Percentiles rank a stretch among this genome's conserved stretches.
These are phyloP conservation scores for Melocanna baccifera DNA, from an alignment of 176 grass and related monocot genomes.

Conservation along the genomic window DNA sequence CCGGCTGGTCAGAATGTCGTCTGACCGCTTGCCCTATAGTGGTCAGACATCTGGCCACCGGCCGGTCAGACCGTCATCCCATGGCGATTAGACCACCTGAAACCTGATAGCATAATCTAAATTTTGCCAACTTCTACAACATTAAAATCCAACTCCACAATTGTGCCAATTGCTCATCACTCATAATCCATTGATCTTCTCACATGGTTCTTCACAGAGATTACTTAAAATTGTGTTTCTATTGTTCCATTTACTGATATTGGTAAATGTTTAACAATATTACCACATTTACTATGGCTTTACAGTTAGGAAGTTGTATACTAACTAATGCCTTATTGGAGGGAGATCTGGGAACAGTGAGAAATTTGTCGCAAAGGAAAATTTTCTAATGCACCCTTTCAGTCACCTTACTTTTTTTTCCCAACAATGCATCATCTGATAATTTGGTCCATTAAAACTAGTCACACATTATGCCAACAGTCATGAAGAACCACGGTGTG, in stretches of 20 bases:
- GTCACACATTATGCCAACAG: neutral
- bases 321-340: neutral
- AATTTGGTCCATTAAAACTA: neutral
- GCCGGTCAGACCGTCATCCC: too few species aligned
- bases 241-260: neutral
- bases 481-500: neutral
- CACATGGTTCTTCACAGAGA: neutral
- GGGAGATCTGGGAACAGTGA: neutral
- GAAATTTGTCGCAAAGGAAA: neutral
- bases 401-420: neutral
- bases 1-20: too few species aligned
- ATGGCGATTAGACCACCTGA: too few species aligned
- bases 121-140: too few species aligned
- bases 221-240: neutral
- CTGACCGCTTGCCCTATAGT: too few species aligned
- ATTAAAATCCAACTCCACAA: too few species aligned
- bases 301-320: neutral
- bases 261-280: neutral
- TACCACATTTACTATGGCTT: neutral
- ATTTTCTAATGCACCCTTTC: neutral
- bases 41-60: too few species aligned
- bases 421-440: neutral
- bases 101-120: too few species aligned
- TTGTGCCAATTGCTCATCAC: too few species aligned
- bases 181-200: too few species aligned